Percentiles rank a stretch among this genome's conserved stretches.
phyloP scores from a whole-genome alignment of 2,329 filamentous ascomycete genomes.

The Stemphylium beticola region DNA sequence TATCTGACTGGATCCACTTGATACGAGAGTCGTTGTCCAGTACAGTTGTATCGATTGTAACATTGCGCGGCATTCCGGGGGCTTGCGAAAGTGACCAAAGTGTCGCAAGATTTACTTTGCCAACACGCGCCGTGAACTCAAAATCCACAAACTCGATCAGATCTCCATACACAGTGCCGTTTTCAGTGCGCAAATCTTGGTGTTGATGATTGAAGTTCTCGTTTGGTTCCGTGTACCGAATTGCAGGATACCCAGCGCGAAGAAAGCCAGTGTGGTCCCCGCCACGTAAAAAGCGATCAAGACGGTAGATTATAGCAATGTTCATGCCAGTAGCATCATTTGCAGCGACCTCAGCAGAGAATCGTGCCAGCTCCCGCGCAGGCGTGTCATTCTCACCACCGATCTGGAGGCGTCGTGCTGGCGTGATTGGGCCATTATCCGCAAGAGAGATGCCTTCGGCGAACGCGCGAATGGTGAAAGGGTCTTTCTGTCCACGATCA shows the following conservation, averaged over 20 bases:
- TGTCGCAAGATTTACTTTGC: constrained; percentile 61
- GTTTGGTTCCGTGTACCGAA: constrained; percentile 64
- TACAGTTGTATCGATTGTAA: constrained; percentile 55
- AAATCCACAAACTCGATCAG: constrained; percentile 64
- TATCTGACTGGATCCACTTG: constrained; percentile 54
- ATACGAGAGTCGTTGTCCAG: constrained; percentile 60
- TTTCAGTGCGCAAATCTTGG: constrained; percentile 59
- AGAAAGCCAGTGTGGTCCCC: constrained; percentile 65
- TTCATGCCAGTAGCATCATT: constrained; percentile 61
- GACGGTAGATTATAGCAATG: constrained; percentile 62
- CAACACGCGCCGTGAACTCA: constrained; percentile 61
- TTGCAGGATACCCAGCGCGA: constrained; percentile 60
- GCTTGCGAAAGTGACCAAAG: constrained; percentile 62
- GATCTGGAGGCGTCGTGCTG: constrained; percentile 50
- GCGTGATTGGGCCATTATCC: constrained; percentile 47
- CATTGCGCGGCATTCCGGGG: constrained; percentile 58
- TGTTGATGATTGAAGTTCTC: constrained; percentile 66
- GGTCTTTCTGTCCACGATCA: constrained; percentile 55
- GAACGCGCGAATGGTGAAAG: constrained; percentile 62
- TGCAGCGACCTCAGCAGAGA: constrained; percentile 61
- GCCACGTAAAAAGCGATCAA: constrained; percentile 63
- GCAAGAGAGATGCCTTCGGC: constrained; percentile 56
- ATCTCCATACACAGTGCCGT: constrained; percentile 62
- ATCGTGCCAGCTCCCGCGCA: constrained; percentile 61
- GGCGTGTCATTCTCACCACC: constrained; percentile 62